Percentiles rank a stretch among this genome's conserved stretches.
phyloP scores from a whole-genome alignment of 1,284 basidiomycete genomes.

The Spongispora temasekensis region DNA sequence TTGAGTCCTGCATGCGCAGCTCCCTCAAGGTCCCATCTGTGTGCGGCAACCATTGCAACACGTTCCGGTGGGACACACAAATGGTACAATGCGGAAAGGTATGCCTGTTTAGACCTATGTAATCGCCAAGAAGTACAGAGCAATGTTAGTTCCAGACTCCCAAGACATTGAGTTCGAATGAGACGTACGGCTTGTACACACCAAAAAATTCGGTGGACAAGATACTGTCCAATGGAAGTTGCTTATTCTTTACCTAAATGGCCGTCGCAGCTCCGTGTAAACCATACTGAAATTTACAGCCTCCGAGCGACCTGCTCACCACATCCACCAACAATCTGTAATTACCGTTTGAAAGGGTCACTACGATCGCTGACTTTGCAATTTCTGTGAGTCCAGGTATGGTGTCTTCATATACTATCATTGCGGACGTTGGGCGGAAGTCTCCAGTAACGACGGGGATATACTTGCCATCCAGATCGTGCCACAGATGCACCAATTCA shows the following conservation, averaged over 20 bases:
- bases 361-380: conserved; percentile 52
- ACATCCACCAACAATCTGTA: conserved; percentile 60
- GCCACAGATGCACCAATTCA: conserved; percentile 55
- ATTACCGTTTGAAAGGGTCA: conserved; percentile 64
- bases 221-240: conserved; percentile 63
- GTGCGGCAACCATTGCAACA: conserved; percentile 66
- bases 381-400: conserved; percentile 49
- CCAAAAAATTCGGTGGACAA: conserved; percentile 60
- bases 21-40: conserved; percentile 55
- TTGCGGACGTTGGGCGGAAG: not conserved
- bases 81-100: conserved; percentile 50
- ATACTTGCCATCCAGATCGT: conserved; percentile 48
- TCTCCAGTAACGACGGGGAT: not conserved
- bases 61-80: conserved; percentile 51
- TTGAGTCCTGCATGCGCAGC: conserved; percentile 56
- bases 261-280: not conserved
- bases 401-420: conserved; percentile 58
- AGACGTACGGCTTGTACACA: conserved; percentile 60
- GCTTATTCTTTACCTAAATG: conserved; percentile 54
- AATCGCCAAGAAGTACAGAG: not conserved
- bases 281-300: no score
- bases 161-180: not conserved
- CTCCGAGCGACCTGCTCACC: conserved; percentile 35
- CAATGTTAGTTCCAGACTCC: not conserved
- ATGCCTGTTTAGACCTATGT: conserved; percentile 52